Base-by-base conservation (phyloP, 2,329 filamentous ascomycete species). In the Cyclaneusma minus region DNA sequence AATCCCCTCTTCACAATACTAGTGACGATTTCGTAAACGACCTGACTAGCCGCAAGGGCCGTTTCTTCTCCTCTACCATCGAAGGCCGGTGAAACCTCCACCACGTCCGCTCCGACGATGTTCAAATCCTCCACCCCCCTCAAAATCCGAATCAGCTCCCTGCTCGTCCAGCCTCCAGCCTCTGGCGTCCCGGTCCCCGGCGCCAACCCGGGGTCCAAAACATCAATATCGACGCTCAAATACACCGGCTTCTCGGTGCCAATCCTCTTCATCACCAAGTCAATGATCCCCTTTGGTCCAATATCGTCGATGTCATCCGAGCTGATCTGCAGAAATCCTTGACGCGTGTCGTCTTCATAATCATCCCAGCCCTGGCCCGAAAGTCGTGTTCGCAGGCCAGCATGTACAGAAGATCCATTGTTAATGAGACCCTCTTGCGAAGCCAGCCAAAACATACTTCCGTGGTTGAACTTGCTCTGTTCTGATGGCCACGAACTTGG, bases 391-490 rank as follows among this genome's bases (percentile, higher is more conserved):
- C 84, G 72, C 26, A 92, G 58, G 2, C 84, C 84, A 0, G 81
- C 84, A 49, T 93, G 84, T 5, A 89, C 80, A 13, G 70, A 79
- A 1, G 68, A 75, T 9, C 60, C 56, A 49, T 87, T 85, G 33
- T 68, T 62, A 31, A 92, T 73, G 14, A 93, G 56, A 0, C 80
- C 81, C 49, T 92, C 84, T 16, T 73, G 71, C 25, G 74, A 73
- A 5, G 84, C 84, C 38, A 87, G 66, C 77, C 82, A 87, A 61
- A 92, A 92, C 73, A 92, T 89, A 38, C 70, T 81, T 4, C 85
- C 84, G 50, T 93, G 84, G 44, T 75, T 92, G 56, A 91, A 89
- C 39, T 75, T 67, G 3, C 69, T 64, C 48, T 82, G 78, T 32
- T 69, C 63, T 3, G 63, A 65, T 5, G 58, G 50, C 84, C 84